Evolutionary conservation across 148 eudicot species (phyloP).

Genomic region (Fagopyrum tataricum): DNA sequence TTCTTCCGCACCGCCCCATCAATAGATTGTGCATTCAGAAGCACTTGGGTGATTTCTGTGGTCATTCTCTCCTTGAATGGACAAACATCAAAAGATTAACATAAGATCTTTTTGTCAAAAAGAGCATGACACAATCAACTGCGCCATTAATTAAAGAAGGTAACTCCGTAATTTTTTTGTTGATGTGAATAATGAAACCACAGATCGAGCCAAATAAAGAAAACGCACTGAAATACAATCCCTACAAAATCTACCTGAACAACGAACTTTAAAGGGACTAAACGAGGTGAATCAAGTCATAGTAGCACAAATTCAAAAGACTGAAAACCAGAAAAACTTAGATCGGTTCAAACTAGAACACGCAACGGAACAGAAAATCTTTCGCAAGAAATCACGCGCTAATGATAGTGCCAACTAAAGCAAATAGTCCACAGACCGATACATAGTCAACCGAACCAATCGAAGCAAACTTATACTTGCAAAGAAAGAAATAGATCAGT

Average conservation of each 20-base stretch:
- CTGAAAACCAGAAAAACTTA: neutral
- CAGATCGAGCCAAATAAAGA: neutral
- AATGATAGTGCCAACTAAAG: neutral
- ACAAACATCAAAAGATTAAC: conserved; percentile 6
- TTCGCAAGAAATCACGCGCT: neutral
- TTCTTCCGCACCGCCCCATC: conserved; percentile 76
- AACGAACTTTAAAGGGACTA: neutral
- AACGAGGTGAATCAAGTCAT: neutral
- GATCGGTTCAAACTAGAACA: conserved; percentile 9
- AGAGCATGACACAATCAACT: neutral
- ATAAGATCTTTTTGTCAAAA: neutral
- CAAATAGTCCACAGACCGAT: conserved; percentile 9
- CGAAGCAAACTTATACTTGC: neutral
- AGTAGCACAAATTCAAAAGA: neutral
- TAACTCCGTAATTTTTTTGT: neutral
- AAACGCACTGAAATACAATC: neutral
- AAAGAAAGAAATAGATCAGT: conserved; percentile 2
- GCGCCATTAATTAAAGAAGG: neutral
- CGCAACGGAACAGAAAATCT: neutral
- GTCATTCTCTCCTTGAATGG: conserved; percentile 40
- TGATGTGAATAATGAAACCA: neutral
- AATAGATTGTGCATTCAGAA: conserved; percentile 81
- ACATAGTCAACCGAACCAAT: conserved; percentile 10
- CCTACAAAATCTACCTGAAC: neutral
- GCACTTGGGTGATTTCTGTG: conserved; percentile 84